Conservation (phyloP, 768 basidiomycete species). For the Amanita rimosa region DNA sequence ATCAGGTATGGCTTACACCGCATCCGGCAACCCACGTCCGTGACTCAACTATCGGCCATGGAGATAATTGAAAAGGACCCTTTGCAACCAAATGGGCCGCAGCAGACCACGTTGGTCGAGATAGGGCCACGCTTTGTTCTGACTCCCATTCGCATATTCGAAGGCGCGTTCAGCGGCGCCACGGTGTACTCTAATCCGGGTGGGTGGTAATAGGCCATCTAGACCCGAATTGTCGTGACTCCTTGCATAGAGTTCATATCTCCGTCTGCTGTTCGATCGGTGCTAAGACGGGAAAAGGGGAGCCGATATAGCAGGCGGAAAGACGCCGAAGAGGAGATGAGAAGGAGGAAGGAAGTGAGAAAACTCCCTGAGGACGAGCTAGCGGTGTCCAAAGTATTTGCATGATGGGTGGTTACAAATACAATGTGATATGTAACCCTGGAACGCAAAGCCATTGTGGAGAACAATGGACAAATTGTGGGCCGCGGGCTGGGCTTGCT, state of each 20-base stretch:
- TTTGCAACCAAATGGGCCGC: conserved; percentile 72
- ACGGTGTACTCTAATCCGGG: conserved; percentile 95
- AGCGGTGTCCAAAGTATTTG: conserved; percentile 83
- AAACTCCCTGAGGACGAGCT: conserved; percentile 66
- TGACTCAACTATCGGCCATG: conserved; percentile 7
- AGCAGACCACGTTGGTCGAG: conserved; percentile 83
- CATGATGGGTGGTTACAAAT: conserved; percentile 31
- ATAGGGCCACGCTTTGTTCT: conserved; percentile 97
- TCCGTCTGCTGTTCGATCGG: conserved; percentile 69
- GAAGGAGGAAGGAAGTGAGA: conserved; percentile 50
- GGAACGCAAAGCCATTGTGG: background rate
- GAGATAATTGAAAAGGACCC: conserved; percentile 95
- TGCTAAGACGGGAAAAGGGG: conserved; percentile 60
- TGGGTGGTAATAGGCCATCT: conserved; percentile 27
- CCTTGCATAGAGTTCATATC: conserved; percentile 73
- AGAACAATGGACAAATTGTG: conserved; percentile 2
- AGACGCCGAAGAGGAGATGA: conserved; percentile 58
- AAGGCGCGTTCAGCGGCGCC: conserved; percentile 92
- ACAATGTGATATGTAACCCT: conserved; percentile 6
- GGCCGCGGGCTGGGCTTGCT: background rate
- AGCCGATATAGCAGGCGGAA: conserved; percentile 77
- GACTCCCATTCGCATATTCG: conserved; percentile 95
- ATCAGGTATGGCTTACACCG: conserved; percentile 52
- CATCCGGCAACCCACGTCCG: background rate
- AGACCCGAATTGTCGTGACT: background rate